These are phyloP conservation scores for Chamaecrista fasciculata DNA, from an alignment of 306 rosid genomes.

Conservation along the genomic window DNA sequence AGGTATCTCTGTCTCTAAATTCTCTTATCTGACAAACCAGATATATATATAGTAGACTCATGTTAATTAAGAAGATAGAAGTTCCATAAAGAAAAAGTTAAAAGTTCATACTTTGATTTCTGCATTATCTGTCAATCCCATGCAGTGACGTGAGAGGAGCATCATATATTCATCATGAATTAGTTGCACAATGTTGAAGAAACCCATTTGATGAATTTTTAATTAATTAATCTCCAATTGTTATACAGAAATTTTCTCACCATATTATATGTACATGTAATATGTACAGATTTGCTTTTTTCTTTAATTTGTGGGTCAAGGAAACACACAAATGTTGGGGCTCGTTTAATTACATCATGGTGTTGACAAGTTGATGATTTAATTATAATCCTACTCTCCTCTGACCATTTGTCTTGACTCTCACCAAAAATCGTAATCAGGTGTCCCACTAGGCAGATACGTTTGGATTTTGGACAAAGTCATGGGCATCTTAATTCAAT, in stretches of 20 bases:
- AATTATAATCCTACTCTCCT: slow-evolving; percentile 24
- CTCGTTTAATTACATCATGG: too few relatives aligned
- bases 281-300: too few relatives aligned
- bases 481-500: slow-evolving; percentile 20
- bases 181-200: not conserved
- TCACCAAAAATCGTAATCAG: slow-evolving; percentile 41
- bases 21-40: too few relatives aligned
- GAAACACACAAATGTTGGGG: not conserved
- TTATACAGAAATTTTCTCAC: not conserved
- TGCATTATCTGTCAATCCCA: not conserved
- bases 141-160: slow-evolving; percentile 43
- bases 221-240: too few relatives aligned
- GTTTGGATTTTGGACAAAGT: slow-evolving; percentile 43
- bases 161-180: slow-evolving; percentile 34
- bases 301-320: slow-evolving; percentile 18
- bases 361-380: slow-evolving; percentile 31
- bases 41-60: not conserved
- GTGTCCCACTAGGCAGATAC: slow-evolving; percentile 41
- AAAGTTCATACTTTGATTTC: not conserved
- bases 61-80: too few relatives aligned
- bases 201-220: slow-evolving; percentile 8
- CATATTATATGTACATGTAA: too few relatives aligned
- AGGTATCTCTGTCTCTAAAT: too few relatives aligned
- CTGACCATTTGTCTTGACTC: slow-evolving; percentile 30
- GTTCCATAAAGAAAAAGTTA: not conserved